Evolutionary conservation across 2,329 filamentous ascomycete genomes (phyloP).

Genomic region (Verticillium alfalfae): DNA sequence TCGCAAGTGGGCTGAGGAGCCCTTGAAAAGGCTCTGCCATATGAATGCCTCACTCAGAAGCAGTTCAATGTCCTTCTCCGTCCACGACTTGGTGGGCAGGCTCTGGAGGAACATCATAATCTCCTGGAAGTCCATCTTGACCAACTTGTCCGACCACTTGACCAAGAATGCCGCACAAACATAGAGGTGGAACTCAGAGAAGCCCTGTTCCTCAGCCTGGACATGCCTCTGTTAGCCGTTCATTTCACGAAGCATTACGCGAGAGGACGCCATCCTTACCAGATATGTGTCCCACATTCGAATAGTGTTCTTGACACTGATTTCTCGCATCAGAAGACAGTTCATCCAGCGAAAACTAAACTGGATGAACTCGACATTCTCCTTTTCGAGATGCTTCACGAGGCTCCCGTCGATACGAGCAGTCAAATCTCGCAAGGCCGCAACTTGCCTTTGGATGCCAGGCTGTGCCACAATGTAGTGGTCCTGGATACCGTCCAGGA

Average conservation of each 20-base stretch:
- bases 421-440: conserved; percentile 82
- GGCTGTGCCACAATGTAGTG: conserved; percentile 98
- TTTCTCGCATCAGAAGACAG: conserved; percentile 94
- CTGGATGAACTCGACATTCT: conserved; percentile 97
- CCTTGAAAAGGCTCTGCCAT: conserved; percentile 96
- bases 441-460: conserved; percentile 90
- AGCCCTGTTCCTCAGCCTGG: conserved; percentile 95
- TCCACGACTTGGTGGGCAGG: conserved; percentile 88
- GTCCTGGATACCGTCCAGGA: conserved; percentile 97
- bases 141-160: conserved; percentile 93
- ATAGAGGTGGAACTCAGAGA: conserved; percentile 96
- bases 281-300: conserved; percentile 99
- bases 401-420: conserved; percentile 79
- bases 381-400: conserved; percentile 81
- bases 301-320: conserved; percentile 93
- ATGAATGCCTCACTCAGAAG: conserved; percentile 95
- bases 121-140: conserved; percentile 97
- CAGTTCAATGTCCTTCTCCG: conserved; percentile 95
- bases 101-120: conserved; percentile 99
- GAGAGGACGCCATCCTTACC: conserved; percentile 45
- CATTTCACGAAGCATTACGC: background rate
- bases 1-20: conserved; percentile 82
- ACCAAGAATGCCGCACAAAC: conserved; percentile 97
- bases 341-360: conserved; percentile 99
- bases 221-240: conserved; percentile 3